Base-by-base conservation (phyloP, 2,329 filamentous ascomycete genomes). In the Sclerotinia glacialis region DNA sequence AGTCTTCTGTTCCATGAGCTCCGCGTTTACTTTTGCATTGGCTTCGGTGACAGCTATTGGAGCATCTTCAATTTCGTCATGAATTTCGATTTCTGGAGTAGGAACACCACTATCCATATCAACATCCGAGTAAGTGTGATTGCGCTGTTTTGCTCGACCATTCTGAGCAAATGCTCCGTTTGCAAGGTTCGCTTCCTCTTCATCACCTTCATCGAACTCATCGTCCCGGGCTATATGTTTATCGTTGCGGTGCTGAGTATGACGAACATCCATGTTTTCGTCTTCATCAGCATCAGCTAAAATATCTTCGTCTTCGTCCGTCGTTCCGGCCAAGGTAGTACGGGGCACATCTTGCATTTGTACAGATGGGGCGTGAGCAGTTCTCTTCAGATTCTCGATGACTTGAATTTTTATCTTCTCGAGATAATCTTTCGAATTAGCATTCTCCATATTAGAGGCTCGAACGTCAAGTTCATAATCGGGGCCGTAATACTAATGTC, bases 381-480 rank as follows among this genome's bases (percentile, higher is more conserved):
- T 90, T 77, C 94, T 94, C 69, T 91, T 85, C 63, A 99, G 80
- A 76, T 98, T 96, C 74, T 96, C 92, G 65, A 92, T 86, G 40
- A 97, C 88, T 44, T 90, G 86, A 69, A 89, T 86, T 68, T 93
- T 90, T 73, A 97, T 90, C 74, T 89, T 90, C 53, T 93, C 87
- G 3, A 97, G 83, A 71, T 96, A 94, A 64, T 93, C 87, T 62
- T 86, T 83, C 66, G 91, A 90, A 76, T 97, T 96, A 53, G 93
- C 90, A 74, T 97, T 98, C 75, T 96, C 93, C 81, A 95, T 92
- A 69, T 93, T 94, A 16, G 89, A 91, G 1, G 96, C 84, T 37
- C 92, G 88, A 1, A 97, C 95, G 77, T 97, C 95, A 8, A 99
- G 85, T 69, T 92, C 89, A 74, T 94, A 96, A 73, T 96, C 92